Evolutionary conservation across 2,329 filamentous ascomycete species (phyloP).

Genomic region (Calonectria multiphialidica): DNA sequence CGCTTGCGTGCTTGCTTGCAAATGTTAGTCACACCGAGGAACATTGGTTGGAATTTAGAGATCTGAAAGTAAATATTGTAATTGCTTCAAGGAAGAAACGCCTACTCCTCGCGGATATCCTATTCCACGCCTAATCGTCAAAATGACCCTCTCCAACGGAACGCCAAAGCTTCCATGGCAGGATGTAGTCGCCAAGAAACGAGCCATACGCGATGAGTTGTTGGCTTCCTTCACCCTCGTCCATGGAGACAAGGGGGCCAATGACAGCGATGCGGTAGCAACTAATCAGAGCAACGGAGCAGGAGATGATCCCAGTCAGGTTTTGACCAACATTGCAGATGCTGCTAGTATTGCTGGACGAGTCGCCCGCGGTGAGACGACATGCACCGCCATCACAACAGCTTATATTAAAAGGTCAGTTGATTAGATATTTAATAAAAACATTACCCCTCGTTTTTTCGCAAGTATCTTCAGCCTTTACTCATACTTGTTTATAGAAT

Average conservation of each 20-base stretch:
- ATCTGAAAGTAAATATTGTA: neutral
- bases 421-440: too few relatives aligned
- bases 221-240: neutral
- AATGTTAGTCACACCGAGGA: neutral
- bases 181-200: conserved; percentile 22
- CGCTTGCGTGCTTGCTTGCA: neutral
- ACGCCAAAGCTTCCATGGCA: conserved; percentile 8
- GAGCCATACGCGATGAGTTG: neutral
- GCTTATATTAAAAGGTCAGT: conserved; percentile 21
- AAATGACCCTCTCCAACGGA: conserved; percentile 13
- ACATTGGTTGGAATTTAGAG: neutral
- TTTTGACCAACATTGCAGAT: neutral
- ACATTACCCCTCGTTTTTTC: neutral
- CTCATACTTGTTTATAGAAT: neutral
- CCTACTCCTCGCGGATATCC: neutral
- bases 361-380: neutral
- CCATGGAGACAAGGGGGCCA: neutral
- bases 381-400: conserved; percentile 7
- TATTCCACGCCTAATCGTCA: neutral
- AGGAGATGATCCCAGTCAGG: neutral
- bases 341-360: neutral
- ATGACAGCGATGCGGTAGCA: neutral
- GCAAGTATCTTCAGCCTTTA: neutral
- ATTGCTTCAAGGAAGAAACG: neutral
- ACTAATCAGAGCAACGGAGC: neutral